Evolutionary conservation across 768 basidiomycete genomes (phyloP).

Genomic region (Antrodiella citrinella): DNA sequence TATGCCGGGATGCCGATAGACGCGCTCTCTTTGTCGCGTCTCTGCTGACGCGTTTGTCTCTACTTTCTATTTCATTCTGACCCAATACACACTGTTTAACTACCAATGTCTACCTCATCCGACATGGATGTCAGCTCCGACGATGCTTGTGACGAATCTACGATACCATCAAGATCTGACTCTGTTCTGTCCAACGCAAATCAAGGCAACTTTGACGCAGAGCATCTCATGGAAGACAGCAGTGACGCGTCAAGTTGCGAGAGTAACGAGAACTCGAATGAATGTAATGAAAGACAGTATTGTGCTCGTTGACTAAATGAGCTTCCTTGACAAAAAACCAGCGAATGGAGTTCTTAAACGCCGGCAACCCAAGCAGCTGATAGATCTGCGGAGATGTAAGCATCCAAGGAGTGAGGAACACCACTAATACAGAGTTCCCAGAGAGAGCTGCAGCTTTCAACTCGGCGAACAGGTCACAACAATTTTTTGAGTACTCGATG

Average conservation of each 20-base stretch:
- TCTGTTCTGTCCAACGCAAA: background rate
- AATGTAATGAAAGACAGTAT: conserved; percentile 1
- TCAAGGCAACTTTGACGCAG: background rate
- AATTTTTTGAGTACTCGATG: background rate
- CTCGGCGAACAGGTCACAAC: background rate
- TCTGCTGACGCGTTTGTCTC: background rate
- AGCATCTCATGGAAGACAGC: background rate
- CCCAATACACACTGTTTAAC: too few species aligned
- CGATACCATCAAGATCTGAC: background rate
- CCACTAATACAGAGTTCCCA: background rate
- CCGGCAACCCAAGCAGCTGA: background rate
- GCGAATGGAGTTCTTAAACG: background rate
- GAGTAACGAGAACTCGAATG: background rate
- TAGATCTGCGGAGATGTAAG: background rate
- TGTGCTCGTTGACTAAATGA: conserved; percentile 4
- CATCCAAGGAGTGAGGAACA: conserved; percentile 1
- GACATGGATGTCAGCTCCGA: background rate
- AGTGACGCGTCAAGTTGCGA: background rate
- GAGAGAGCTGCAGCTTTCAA: background rate
- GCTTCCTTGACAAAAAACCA: conserved; percentile 2
- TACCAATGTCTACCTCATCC: background rate
- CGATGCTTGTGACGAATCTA: background rate
- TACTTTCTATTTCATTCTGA: too few species aligned
- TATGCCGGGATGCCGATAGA: background rate
- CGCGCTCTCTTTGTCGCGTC: background rate